Evolutionary conservation across 2,329 filamentous ascomycete genomes (phyloP).

Genomic region (Diaporthe aspalathi): DNA sequence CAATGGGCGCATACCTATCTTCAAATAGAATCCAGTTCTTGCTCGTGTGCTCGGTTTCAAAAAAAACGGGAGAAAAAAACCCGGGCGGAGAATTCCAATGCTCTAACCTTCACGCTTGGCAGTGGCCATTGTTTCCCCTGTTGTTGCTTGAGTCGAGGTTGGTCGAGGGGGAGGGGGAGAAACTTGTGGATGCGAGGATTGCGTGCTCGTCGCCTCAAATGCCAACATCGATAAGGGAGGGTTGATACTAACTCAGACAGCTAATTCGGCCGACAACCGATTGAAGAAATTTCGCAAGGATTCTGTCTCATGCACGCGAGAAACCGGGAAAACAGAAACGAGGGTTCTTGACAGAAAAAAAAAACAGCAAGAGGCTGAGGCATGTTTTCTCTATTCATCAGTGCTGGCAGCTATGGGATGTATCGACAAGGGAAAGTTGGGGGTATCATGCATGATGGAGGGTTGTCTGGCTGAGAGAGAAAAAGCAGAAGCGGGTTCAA

Average conservation of each 20-base stretch:
- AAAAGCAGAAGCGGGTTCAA: not conserved
- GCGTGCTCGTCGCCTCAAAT: constrained; percentile 36
- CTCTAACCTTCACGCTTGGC: constrained; percentile 17
- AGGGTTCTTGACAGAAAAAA: not conserved
- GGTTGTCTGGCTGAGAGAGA: constrained; percentile 11
- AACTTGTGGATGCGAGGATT: constrained; percentile 24
- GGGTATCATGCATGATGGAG: constrained; percentile 38
- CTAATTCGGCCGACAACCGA: constrained; percentile 18
- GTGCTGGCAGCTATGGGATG: constrained; percentile 25
- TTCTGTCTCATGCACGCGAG: not conserved
- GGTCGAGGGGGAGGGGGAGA: not conserved
- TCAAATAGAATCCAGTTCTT: constrained; percentile 25
- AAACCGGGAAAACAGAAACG: not conserved
- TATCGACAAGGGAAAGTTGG: constrained; percentile 30
- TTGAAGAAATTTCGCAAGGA: not conserved
- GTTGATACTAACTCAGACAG: constrained; percentile 7
- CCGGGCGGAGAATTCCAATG: not conserved
- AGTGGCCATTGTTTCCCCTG: not conserved
- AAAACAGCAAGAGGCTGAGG: not conserved
- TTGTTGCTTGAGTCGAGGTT: constrained; percentile 23
- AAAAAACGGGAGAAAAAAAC: not conserved
- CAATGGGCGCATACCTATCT: constrained; percentile 24
- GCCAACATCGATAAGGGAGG: constrained; percentile 38
- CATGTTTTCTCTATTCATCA: constrained; percentile 20
- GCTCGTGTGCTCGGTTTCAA: constrained; percentile 21